A percentile compares a stretch with the other conserved stretches of the same genome.
Evolutionary conservation across 169 alveolate genomes (phyloP).

Genomic region (Theileria luwenshuni): DNA sequence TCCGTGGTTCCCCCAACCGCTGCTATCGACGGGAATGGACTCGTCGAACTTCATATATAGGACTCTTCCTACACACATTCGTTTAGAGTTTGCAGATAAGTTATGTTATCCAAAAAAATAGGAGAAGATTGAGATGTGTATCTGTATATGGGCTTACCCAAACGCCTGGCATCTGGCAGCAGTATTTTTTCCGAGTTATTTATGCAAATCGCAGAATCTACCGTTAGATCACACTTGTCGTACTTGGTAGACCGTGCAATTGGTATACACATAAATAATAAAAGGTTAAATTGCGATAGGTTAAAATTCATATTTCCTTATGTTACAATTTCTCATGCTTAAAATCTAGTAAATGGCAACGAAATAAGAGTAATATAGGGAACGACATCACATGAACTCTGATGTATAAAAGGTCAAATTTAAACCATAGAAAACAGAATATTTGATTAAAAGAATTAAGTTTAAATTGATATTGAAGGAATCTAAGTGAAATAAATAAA

Average conservation of each 20-base stretch:
- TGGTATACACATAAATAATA: not conserved
- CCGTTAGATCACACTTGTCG: constrained; percentile 73
- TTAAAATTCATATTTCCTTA: not conserved
- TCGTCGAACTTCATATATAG: constrained; percentile 80
- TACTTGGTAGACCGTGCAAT: constrained; percentile 6
- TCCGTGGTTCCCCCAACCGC: constrained; percentile 84
- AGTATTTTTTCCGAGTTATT: constrained; percentile 68
- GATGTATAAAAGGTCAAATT: too few relatives aligned
- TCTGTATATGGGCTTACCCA: constrained; percentile 54
- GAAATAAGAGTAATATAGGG: too few relatives aligned
- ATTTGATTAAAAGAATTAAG: not conserved
- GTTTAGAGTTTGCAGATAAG: not conserved
- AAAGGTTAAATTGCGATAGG: constrained; percentile 18
- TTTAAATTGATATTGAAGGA: too few relatives aligned
- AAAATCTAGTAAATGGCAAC: too few relatives aligned
- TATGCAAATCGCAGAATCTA: constrained; percentile 77
- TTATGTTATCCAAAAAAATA: too few relatives aligned
- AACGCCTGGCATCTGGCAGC: constrained; percentile 71
- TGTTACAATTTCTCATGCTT: too few relatives aligned
- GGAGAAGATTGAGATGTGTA: not conserved
- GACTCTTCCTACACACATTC: constrained; percentile 70
- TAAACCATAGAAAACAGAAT: too few relatives aligned
- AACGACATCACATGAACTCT: too few relatives aligned
- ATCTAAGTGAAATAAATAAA: too few relatives aligned
- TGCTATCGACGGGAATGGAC: constrained; percentile 79